Base-by-base conservation (phyloP, 2,329 filamentous ascomycete species). In the Helminthosporium solani region DNA sequence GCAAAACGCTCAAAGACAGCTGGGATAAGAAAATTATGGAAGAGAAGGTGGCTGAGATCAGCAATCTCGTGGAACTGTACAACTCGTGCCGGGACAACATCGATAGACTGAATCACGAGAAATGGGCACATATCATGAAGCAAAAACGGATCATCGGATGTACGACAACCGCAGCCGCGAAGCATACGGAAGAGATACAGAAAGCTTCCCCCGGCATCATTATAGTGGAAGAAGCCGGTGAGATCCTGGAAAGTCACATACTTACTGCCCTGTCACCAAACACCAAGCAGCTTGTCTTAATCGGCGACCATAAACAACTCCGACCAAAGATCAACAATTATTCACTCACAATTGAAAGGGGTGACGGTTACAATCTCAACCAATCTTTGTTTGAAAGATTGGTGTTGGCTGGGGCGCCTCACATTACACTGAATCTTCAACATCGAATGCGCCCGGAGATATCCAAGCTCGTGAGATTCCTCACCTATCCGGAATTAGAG, bases 221-320 rank as follows among this genome's bases (percentile, higher is more conserved):
- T 1, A 60, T 90, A 0, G 79, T 88, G 0, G 86, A 90, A 61
- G 86, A 90, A 64, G 86, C 85, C 0, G 86, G 85, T 1, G 86
- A 90, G 52, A 86, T 90, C 3, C 71, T 88, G 0, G 86, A 90
- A 61, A 75, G 77, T 1, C 86, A 89, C 53, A 73, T 86, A 1
- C 64, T 89, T 0, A 79, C 85, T 0, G 79, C 86, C 0, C 56
- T 89, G 45, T 72, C 74, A 0, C 63, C 76, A 0, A 66, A 75
- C 0, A 80, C 80, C 0, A 78, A 86, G 48, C 84, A 89, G 31
- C 61, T 88, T 1, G 77, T 89, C 0, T 64, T 88, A 2, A 89
- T 90, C 9, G 87, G 87, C 0, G 87, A 90, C 43, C 86, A 90
- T 60, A 79, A 85, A 44, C 87, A 90, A 51, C 75, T 90, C 0